A percentile compares a stretch with the other conserved stretches of the same genome.
Conservation (phyloP, 148 eudicot species). For the Nyssa sinensis region DNA sequence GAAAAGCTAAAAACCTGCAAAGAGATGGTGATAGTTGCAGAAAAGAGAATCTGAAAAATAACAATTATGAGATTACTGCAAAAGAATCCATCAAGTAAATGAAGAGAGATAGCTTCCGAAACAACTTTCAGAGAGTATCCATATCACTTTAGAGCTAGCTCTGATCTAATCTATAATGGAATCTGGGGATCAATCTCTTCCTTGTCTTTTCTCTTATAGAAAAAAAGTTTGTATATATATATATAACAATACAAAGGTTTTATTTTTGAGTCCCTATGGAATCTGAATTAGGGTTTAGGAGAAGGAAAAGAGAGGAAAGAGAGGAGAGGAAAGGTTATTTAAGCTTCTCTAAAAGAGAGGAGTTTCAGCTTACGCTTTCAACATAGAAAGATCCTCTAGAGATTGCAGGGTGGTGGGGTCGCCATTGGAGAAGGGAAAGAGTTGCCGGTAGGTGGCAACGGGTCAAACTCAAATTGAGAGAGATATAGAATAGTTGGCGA, state of each 20-base stretch:
- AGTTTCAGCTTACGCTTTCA: not conserved
- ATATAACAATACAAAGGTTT: not conserved
- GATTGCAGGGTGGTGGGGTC: slow-evolving; percentile 16
- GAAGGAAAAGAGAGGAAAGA: slow-evolving; percentile 3
- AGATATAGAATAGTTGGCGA: slow-evolving; percentile 14
- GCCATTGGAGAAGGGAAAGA: slow-evolving; percentile 22
- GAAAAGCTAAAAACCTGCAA: too few relatives aligned
- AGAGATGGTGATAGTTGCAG: too few relatives aligned
- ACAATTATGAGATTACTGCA: not conserved
- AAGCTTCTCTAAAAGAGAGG: slow-evolving; percentile 1
- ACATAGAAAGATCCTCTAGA: too few relatives aligned
- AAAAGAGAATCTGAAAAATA: not conserved
- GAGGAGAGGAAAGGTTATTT: slow-evolving; percentile 1
- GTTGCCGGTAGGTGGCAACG: slow-evolving; percentile 46
- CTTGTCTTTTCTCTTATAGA: not conserved
- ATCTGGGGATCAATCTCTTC: not conserved
- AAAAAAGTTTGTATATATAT: not conserved
- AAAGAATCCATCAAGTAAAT: too few relatives aligned
- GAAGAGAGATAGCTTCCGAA: too few relatives aligned
- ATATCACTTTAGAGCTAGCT: not conserved
- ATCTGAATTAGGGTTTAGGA: not conserved
- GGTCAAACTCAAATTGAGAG: slow-evolving; percentile 26
- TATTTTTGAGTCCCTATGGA: not conserved
- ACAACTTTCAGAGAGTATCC: not conserved
- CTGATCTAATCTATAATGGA: not conserved